Evolutionary conservation across 192 early-diverging fungal genomes (phyloP).

Genomic region (Mortierella hygrophila): DNA sequence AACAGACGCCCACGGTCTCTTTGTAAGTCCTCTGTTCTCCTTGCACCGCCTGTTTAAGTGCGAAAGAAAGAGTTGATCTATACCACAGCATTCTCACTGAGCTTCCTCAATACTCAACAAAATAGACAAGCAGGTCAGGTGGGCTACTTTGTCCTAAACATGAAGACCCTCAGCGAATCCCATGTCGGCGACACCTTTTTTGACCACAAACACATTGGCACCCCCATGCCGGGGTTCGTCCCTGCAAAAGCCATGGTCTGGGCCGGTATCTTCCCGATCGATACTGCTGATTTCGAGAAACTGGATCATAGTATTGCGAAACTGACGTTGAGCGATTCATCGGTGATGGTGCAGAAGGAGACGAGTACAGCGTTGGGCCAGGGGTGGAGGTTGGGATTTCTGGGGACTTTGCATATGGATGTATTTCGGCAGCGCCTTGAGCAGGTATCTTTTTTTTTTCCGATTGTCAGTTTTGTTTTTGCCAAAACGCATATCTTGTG

Average conservation of each 20-base stretch:
- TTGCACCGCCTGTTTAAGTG: neutral
- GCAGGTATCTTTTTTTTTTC: slow-evolving; percentile 58
- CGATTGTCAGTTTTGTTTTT: neutral
- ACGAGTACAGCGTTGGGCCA: slow-evolving; percentile 91
- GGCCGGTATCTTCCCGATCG: slow-evolving; percentile 94
- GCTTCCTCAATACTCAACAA: neutral
- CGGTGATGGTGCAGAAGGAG: slow-evolving; percentile 89
- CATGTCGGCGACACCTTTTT: slow-evolving; percentile 97
- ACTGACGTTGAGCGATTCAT: slow-evolving; percentile 95
- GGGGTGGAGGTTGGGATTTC: slow-evolving; percentile 95
- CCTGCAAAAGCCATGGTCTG: slow-evolving; percentile 97
- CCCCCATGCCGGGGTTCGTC: slow-evolving; percentile 90
- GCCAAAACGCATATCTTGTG: neutral
- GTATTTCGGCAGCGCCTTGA: slow-evolving; percentile 95
- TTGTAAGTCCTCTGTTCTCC: slow-evolving; percentile 50
- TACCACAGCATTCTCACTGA: too few species aligned
- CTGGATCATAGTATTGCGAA: slow-evolving; percentile 93
- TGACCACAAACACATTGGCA: slow-evolving; percentile 72
- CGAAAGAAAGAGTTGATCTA: neutral
- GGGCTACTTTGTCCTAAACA: slow-evolving; percentile 91
- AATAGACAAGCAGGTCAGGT: slow-evolving; percentile 82
- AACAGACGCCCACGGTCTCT: slow-evolving; percentile 76
- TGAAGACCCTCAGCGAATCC: slow-evolving; percentile 94
- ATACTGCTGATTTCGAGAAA: slow-evolving; percentile 88
- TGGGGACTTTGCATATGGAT: slow-evolving; percentile 98